A percentile compares a stretch with the other conserved stretches of the same genome.
Conservation (phyloP, 805 yeast species). For the Clavispora santaluciae region DNA sequence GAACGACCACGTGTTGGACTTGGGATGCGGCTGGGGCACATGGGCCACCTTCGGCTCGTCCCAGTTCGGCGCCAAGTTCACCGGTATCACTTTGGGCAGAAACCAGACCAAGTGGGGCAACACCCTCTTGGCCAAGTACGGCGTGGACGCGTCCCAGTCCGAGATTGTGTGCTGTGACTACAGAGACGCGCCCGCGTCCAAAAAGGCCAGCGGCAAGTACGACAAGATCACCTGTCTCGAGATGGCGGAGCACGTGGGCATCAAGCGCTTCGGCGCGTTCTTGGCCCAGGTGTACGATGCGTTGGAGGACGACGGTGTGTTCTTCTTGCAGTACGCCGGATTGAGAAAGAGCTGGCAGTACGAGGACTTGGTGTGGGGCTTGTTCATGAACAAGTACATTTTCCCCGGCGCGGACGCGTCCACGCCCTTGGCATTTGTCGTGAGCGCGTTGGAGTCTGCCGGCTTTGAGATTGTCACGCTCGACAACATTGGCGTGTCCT, state of each 20-base stretch:
- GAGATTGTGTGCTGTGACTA: slow-evolving; percentile 78
- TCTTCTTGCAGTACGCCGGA: slow-evolving; percentile 86
- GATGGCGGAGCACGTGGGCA: slow-evolving; percentile 96
- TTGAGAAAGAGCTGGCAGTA: slow-evolving; percentile 90
- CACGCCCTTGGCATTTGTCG: slow-evolving; percentile 83
- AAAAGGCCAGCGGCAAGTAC: slow-evolving; percentile 46
- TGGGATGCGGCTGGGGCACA: slow-evolving; percentile 98
- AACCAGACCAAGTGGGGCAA: slow-evolving; percentile 93
- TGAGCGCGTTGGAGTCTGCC: slow-evolving; percentile 68
- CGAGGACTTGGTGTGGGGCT: slow-evolving; percentile 91
- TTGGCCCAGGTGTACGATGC: slow-evolving; percentile 76
- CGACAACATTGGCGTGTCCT: slow-evolving; percentile 90
- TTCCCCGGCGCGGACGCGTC: slow-evolving; percentile 98
- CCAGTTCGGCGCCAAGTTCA: slow-evolving; percentile 77
- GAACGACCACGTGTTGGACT: slow-evolving; percentile 74
- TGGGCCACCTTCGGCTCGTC: slow-evolving; percentile 79
- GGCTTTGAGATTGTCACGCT: slow-evolving; percentile 82
- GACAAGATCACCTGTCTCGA: slow-evolving; percentile 87
- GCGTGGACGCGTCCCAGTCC: slow-evolving; percentile 64
- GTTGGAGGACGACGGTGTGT: slow-evolving; percentile 88
- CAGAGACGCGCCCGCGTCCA: slow-evolving; percentile 80
- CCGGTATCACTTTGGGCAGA: slow-evolving; percentile 85
- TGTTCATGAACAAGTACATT: slow-evolving; percentile 92
- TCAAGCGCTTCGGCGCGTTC: slow-evolving; percentile 73
- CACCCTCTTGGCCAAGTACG: slow-evolving; percentile 60